Evolutionary conservation across 2,329 filamentous ascomycete species (phyloP).

Genomic region (Fusarium drepaniforme): DNA sequence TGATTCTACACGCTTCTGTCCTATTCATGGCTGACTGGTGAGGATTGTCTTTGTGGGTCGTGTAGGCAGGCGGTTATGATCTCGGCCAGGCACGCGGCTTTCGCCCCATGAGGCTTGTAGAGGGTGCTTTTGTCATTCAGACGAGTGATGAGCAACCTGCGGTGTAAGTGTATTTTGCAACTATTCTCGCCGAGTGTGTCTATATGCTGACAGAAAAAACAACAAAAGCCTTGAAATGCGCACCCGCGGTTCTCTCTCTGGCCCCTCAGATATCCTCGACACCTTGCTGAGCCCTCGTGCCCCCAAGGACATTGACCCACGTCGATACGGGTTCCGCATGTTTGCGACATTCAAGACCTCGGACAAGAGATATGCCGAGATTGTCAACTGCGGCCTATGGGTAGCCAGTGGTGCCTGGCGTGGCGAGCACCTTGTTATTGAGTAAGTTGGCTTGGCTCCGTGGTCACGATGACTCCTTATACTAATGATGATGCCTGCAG

Average conservation of each 20-base stretch:
- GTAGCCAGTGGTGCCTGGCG: slow-evolving; percentile 62
- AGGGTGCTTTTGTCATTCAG: slow-evolving; percentile 63
- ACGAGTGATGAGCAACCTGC: slow-evolving; percentile 62
- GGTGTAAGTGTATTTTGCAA: slow-evolving; percentile 47
- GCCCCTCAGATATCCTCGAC: slow-evolving; percentile 58
- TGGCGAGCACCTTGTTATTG: slow-evolving; percentile 59
- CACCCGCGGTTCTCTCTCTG: slow-evolving; percentile 61
- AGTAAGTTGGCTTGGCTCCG: slow-evolving; percentile 49
- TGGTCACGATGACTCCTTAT: slow-evolving; percentile 1
- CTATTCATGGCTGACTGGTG: slow-evolving; percentile 38
- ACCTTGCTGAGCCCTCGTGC: slow-evolving; percentile 53
- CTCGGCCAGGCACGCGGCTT: slow-evolving; percentile 56
- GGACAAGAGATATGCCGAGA: slow-evolving; percentile 61
- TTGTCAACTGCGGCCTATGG: slow-evolving; percentile 64
- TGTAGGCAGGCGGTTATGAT: slow-evolving; percentile 57
- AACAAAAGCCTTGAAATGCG: slow-evolving; percentile 55
- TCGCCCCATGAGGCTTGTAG: slow-evolving; percentile 57
- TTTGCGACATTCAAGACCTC: slow-evolving; percentile 64
- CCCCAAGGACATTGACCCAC: slow-evolving; percentile 55
- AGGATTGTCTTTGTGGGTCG: slow-evolving; percentile 23
- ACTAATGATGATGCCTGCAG: slow-evolving; percentile 34
- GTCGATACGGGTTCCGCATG: slow-evolving; percentile 61
- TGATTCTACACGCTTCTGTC: slow-evolving; percentile 16
- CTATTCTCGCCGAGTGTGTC: neutral
- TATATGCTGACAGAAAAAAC: slow-evolving; percentile 4